These are phyloP conservation scores for Oidium heveae DNA, from an alignment of 2,329 filamentous ascomycete species.

Conservation along the genomic window DNA sequence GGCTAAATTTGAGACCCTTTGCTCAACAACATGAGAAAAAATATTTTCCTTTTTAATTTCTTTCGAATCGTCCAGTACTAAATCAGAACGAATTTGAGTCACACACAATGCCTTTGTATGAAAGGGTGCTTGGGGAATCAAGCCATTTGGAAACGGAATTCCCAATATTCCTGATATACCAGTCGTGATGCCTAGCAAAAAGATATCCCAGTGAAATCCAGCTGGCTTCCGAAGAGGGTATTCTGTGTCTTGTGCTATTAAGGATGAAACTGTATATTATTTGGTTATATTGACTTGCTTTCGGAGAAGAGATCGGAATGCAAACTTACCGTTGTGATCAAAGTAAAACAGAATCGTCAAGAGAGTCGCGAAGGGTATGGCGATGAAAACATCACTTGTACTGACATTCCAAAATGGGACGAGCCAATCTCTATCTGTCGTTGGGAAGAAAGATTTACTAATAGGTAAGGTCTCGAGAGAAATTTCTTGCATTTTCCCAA, in stretches of 20 bases:
- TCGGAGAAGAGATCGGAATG: not conserved
- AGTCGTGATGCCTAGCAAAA: constrained; percentile 55
- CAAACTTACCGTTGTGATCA: constrained; percentile 49
- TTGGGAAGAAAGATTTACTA: constrained; percentile 55
- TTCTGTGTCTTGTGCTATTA: constrained; percentile 63
- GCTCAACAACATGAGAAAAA: constrained; percentile 44
- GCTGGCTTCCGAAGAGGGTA: constrained; percentile 60
- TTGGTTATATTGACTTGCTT: not conserved
- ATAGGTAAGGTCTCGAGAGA: constrained; percentile 48
- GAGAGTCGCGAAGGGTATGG: constrained; percentile 65
- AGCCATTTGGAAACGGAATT: constrained; percentile 57
- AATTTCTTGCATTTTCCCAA: constrained; percentile 56
- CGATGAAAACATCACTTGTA: constrained; percentile 51
- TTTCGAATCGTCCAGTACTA: constrained; percentile 19
- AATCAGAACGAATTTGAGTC: constrained; percentile 26
- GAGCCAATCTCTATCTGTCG: constrained; percentile 47
- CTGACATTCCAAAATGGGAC: constrained; percentile 59
- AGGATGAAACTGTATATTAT: constrained; percentile 36
- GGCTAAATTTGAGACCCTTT: constrained; percentile 52
- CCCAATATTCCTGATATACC: constrained; percentile 51
- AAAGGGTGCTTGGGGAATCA: constrained; percentile 65
- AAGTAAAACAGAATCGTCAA: constrained; percentile 75
- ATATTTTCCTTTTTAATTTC: constrained; percentile 30
- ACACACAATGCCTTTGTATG: constrained; percentile 60
- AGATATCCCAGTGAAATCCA: constrained; percentile 69